These are phyloP conservation scores for Parmelia sp. DNA, from an alignment of 495 filamentous ascomycete genomes.

Conservation along the genomic window DNA sequence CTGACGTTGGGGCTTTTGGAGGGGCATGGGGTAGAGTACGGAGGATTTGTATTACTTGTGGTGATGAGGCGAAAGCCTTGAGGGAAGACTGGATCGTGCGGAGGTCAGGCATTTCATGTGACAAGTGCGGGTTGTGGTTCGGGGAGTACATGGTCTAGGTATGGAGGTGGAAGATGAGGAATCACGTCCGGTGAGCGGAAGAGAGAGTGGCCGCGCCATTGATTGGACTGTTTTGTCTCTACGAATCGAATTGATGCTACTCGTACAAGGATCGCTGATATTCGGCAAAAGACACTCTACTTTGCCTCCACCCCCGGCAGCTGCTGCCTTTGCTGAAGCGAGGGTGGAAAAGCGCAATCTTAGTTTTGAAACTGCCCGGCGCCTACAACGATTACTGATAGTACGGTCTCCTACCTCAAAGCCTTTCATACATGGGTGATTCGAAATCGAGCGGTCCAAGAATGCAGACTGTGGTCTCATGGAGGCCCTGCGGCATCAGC, in stretches of 20 bases:
- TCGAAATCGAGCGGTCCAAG: background rate
- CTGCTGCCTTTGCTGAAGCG: too few relatives aligned
- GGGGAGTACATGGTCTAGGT: constrained; percentile 6
- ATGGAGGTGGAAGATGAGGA: background rate
- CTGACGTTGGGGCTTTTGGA: constrained; percentile 25
- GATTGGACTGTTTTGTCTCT: background rate
- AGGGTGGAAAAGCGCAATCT: constrained; percentile 2
- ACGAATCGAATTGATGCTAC: background rate
- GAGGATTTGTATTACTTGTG: constrained; percentile 53
- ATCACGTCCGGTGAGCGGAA: background rate
- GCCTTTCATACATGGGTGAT: background rate
- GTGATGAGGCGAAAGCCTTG: constrained; percentile 50
- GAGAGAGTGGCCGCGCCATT: background rate
- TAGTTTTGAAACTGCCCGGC: background rate
- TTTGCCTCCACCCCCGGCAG: background rate
- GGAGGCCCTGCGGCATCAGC: background rate
- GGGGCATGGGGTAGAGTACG: constrained; percentile 42
- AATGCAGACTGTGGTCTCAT: background rate
- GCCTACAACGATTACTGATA: background rate
- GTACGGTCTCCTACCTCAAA: background rate
- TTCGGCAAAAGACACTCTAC: background rate
- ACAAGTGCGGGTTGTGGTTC: background rate
- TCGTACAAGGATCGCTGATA: background rate
- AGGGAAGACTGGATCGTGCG: constrained; percentile 36
- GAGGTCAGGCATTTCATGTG: constrained; percentile 16